Evolutionary conservation across 495 filamentous ascomycete genomes (phyloP).

Genomic region (Copromyces sp.): DNA sequence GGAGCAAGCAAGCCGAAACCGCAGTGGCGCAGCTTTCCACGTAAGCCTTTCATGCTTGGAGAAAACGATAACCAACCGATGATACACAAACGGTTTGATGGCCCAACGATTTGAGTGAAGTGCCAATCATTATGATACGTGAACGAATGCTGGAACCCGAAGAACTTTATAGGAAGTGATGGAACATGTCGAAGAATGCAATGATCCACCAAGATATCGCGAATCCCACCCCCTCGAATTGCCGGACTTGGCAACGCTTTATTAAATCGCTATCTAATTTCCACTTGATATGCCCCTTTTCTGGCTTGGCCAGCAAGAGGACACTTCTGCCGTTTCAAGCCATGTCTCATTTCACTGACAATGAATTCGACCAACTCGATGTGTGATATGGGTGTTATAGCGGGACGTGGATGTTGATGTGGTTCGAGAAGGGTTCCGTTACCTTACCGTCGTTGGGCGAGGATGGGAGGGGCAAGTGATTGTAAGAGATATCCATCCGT

Average conservation of each 20-base stretch:
- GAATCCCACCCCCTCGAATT: not conserved
- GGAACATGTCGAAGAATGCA: not conserved
- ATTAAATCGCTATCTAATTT: not conserved
- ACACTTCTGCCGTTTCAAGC: not conserved
- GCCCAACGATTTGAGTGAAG: not conserved
- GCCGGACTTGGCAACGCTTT: not conserved
- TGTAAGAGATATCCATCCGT: not conserved
- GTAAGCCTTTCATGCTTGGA: not conserved
- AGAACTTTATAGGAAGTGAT: not conserved
- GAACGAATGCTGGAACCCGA: not conserved
- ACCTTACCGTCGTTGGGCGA: not conserved
- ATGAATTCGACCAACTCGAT: not conserved
- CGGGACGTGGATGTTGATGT: not conserved
- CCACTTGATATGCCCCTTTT: not conserved
- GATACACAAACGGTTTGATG: not conserved
- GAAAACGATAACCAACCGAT: not conserved
- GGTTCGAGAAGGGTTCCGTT: not conserved
- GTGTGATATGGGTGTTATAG: not conserved
- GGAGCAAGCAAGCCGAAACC: not conserved
- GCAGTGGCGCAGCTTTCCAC: not conserved
- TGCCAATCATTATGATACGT: not conserved
- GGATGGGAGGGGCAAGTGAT: not conserved
- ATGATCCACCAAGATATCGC: not conserved
- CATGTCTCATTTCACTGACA: not conserved
- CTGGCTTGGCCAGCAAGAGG: not conserved